Conservation (phyloP, 768 basidiomycete species). For the Mycena galopus region DNA sequence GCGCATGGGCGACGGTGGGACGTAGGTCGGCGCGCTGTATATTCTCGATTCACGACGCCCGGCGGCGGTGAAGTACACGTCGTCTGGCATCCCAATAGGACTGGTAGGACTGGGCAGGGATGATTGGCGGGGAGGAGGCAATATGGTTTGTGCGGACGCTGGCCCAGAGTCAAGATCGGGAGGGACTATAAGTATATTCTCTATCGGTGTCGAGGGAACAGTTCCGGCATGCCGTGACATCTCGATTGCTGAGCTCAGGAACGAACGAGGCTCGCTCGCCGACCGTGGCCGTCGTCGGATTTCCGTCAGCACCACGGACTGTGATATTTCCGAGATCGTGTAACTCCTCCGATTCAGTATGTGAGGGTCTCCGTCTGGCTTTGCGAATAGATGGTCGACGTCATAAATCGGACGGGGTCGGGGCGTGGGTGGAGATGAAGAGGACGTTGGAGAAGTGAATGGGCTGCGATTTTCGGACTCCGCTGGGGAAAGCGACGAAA, state of each 20-base stretch:
- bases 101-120: conserved; percentile 1
- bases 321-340: conserved; percentile 5
- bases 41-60: conserved; percentile 36
- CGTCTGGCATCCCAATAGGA: conserved; percentile 22
- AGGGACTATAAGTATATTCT: conserved; percentile 16
- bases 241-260: conserved; percentile 13
- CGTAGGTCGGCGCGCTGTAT: conserved; percentile 16
- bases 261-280: conserved; percentile 35
- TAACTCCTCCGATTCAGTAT: conserved; percentile 8
- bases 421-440: conserved; percentile 28
- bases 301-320: conserved; percentile 20
- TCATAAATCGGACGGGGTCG: conserved; percentile 25
- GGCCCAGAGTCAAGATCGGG: not conserved
- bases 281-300: conserved; percentile 32
- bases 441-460: not conserved
- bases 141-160: conserved; percentile 9
- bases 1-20: conserved; percentile 14
- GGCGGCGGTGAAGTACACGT: conserved; percentile 36
- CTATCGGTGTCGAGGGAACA: conserved; percentile 26
- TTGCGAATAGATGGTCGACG: conserved; percentile 5
- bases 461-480: conserved; percentile 25
- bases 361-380: conserved; percentile 14
- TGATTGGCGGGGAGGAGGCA: conserved; percentile 14
- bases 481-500: not conserved
- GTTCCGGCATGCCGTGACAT: conserved; percentile 17